Conservation (phyloP, 2,329 filamentous ascomycete species). For the Tricladium varicosporioides region DNA sequence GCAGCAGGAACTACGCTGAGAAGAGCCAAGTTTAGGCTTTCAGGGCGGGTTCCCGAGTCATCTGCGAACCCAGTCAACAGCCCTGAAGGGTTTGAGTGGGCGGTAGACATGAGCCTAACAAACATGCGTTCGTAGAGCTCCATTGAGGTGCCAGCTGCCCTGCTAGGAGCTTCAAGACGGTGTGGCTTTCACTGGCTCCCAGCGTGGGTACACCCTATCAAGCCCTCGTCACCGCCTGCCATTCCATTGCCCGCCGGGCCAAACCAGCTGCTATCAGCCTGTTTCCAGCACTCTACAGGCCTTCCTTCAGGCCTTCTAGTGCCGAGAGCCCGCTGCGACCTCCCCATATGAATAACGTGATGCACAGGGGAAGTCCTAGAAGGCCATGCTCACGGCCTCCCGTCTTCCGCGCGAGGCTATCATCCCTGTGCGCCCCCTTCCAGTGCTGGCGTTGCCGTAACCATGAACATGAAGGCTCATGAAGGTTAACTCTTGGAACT, state of each 20-base stretch:
- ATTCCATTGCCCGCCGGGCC: neutral
- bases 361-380: slow-evolving; percentile 18
- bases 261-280: slow-evolving; percentile 1
- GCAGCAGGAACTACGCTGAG: neutral
- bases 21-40: neutral
- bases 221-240: slow-evolving; percentile 4
- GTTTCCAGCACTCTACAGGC: slow-evolving; percentile 1
- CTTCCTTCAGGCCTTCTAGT: neutral
- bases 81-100: neutral
- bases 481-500: slow-evolving; percentile 1
- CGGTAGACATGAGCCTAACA: neutral
- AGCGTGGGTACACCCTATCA: neutral
- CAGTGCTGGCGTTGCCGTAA: neutral
- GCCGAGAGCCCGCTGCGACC: neutral
- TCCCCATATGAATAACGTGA: slow-evolving; percentile 23
- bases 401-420: slow-evolving; percentile 26
- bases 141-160: too few relatives aligned
- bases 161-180: too few relatives aligned
- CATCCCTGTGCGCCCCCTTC: slow-evolving; percentile 5
- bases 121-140: neutral
- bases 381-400: slow-evolving; percentile 21
- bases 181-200: too few relatives aligned
- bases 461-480: neutral
- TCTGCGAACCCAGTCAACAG: neutral
- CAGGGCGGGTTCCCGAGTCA: neutral